Percentiles rank a stretch among this genome's conserved stretches.
Conservation (phyloP, 306 rosid genomes). For the Trichosanthes cucumerina region DNA sequence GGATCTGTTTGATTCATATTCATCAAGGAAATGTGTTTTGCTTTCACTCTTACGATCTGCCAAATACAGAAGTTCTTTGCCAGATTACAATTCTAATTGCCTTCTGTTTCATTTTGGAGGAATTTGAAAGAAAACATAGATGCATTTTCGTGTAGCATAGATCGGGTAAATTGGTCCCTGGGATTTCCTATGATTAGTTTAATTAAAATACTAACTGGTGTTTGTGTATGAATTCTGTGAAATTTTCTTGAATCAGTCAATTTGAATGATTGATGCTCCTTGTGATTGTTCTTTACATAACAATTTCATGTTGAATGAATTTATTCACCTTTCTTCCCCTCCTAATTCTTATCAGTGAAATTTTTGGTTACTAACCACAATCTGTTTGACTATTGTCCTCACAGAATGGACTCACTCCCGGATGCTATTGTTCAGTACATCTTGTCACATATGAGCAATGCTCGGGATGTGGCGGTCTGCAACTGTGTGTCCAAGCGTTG, state of each 20-base stretch:
- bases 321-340: background rate
- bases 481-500: slow-evolving; percentile 81
- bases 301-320: background rate
- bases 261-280: background rate
- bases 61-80: background rate
- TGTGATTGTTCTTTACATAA: background rate
- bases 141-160: background rate
- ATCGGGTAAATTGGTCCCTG: background rate
- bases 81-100: background rate
- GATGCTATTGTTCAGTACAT: slow-evolving; percentile 72
- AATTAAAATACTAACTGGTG: background rate
- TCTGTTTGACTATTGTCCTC: slow-evolving; percentile 17
- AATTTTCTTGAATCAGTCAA: background rate
- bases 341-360: background rate
- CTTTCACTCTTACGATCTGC: background rate
- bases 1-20: background rate
- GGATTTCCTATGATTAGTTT: background rate
- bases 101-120: background rate
- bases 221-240: background rate
- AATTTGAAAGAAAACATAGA: background rate
- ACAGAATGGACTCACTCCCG: slow-evolving; percentile 74
- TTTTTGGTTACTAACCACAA: slow-evolving; percentile 6
- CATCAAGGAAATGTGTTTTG: background rate
- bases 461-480: slow-evolving; percentile 72
- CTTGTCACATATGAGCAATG: slow-evolving; percentile 51